phyloP scores from a whole-genome alignment of 441 rosid genomes.

The Brassica hybrid region DNA sequence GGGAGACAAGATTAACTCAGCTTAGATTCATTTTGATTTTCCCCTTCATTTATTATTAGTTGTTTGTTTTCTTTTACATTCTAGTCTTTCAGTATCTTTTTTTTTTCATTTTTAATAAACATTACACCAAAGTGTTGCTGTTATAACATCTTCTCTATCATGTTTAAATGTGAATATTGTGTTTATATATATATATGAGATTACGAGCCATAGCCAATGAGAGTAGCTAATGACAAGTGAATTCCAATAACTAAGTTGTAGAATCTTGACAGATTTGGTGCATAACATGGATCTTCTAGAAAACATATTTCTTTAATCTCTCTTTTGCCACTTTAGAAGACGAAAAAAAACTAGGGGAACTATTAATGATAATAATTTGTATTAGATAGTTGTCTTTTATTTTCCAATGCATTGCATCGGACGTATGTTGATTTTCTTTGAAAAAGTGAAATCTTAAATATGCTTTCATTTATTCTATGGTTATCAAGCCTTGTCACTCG shows the following conservation, averaged over 20 bases:
- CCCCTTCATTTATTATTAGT: constrained; percentile 17
- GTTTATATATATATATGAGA: neutral
- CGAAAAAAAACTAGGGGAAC: neutral
- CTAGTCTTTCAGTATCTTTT: constrained; percentile 23
- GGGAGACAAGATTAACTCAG: constrained; percentile 50
- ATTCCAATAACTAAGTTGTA: constrained; percentile 30
- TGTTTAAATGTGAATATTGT: constrained; percentile 9
- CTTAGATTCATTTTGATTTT: constrained; percentile 28
- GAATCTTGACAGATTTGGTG: constrained; percentile 53
- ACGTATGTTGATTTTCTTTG: constrained; percentile 26
- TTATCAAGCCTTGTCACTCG: constrained; percentile 9
- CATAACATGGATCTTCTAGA: constrained; percentile 53
- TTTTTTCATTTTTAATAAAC: constrained; percentile 3
- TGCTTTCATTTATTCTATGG: neutral
- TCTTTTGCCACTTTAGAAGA: constrained; percentile 9
- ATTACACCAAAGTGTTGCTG: constrained; percentile 42
- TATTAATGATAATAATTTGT: constrained; percentile 21
- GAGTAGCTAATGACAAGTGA: constrained; percentile 33
- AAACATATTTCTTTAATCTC: constrained; percentile 22
- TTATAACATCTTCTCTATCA: constrained; percentile 26
- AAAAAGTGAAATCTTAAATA: constrained; percentile 1
- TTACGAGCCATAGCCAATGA: constrained; percentile 22
- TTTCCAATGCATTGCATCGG: constrained; percentile 32
- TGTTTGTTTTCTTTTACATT: constrained; percentile 1
- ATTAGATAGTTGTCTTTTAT: constrained; percentile 22